A percentile compares a stretch with the other conserved stretches of the same genome.
phyloP scores from a whole-genome alignment of 2,329 filamentous ascomycete species.

The Fusarium palustre region DNA sequence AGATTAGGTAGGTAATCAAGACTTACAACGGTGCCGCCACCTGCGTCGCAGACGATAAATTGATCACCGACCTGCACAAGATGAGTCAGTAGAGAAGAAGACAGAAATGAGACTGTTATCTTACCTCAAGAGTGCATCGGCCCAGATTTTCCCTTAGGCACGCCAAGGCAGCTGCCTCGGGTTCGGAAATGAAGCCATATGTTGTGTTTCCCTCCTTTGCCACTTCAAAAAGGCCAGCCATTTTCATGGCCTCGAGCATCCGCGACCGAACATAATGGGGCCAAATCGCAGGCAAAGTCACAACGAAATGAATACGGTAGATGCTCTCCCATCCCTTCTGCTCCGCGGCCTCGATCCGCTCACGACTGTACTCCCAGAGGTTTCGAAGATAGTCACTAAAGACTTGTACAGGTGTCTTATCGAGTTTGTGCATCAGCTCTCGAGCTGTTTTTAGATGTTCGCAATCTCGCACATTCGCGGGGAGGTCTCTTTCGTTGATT shows the following conservation, averaged over 20 bases:
- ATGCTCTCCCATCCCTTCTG: conserved; percentile 41
- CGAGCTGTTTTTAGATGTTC: conserved; percentile 36
- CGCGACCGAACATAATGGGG: conserved; percentile 51
- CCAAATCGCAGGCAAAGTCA: conserved; percentile 62
- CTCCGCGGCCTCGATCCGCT: conserved; percentile 44
- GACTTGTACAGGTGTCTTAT: conserved; percentile 47
- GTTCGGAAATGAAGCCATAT: conserved; percentile 56
- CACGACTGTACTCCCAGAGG: conserved; percentile 51
- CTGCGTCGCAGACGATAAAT: conserved; percentile 54
- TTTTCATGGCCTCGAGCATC: conserved; percentile 53
- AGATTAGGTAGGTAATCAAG: too few species aligned
- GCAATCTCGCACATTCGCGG: conserved; percentile 40
- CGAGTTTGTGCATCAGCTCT: background rate
- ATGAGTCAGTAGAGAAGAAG: background rate
- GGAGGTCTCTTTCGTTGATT: conserved; percentile 52
- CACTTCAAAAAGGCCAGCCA: conserved; percentile 53
- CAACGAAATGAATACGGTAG: conserved; percentile 52
- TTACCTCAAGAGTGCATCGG: conserved; percentile 41
- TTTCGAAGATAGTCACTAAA: conserved; percentile 51
- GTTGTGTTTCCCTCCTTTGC: conserved; percentile 48
- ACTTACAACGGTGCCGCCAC: conserved; percentile 53
- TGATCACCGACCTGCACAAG: conserved; percentile 35
- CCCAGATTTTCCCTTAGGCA: conserved; percentile 49
- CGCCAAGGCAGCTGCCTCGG: conserved; percentile 59
- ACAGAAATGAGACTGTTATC: background rate